Conservation (phyloP, 352 stramenopile genomes). For the Bremia lactucae region DNA sequence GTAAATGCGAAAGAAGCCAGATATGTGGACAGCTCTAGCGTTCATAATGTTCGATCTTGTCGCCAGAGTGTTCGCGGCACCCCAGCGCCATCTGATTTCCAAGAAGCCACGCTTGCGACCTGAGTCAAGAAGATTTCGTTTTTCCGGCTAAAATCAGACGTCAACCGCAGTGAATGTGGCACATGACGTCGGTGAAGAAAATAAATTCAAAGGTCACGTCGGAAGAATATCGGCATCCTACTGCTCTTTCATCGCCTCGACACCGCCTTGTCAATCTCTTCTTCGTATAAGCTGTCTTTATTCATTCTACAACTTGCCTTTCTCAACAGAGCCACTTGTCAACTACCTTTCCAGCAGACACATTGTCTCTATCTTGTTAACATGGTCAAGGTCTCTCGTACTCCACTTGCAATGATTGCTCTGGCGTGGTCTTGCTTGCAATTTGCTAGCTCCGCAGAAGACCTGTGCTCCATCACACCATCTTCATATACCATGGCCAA, state of each 20-base stretch:
- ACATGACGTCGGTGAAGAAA: no score
- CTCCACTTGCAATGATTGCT: constrained; percentile 6
- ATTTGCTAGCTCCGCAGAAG: constrained; percentile 9
- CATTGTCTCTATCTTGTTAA: neutral
- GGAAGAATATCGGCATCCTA: no score
- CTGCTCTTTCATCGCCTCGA: no score
- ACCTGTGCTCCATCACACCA: constrained; percentile 28
- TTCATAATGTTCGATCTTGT: no score
- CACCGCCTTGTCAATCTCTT: neutral
- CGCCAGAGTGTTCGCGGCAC: constrained; percentile 7
- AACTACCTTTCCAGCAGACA: no score
- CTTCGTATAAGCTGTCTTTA: constrained; percentile 1
- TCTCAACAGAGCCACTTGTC: neutral
- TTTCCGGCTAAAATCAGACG: no score
- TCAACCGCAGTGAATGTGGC: no score
- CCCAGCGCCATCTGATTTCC: constrained; percentile 12
- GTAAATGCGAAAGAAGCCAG: no score
- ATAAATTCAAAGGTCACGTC: no score
- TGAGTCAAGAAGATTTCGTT: no score
- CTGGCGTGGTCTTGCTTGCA: constrained; percentile 7
- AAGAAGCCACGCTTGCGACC: neutral
- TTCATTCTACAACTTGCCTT: constrained; percentile 22
- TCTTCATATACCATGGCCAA: constrained; percentile 26
- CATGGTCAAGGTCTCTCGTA: constrained; percentile 17
- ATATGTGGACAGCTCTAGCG: no score